These are phyloP conservation scores for Lactuca saligna DNA, from an alignment of 129 eudicot genomes.

Conservation along the genomic window DNA sequence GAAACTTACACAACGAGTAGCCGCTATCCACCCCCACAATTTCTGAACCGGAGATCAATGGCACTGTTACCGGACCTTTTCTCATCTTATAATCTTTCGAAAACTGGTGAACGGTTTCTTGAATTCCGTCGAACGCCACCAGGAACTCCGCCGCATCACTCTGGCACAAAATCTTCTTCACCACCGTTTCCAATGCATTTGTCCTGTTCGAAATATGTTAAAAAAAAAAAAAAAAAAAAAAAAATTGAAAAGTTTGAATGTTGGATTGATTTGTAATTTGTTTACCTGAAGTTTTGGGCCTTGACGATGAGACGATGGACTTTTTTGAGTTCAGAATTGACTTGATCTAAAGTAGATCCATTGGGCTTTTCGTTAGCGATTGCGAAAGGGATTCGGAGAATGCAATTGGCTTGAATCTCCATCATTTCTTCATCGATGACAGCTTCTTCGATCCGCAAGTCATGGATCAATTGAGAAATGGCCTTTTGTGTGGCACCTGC, in stretches of 20 bases:
- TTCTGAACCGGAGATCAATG: constrained; percentile 30
- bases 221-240: background rate
- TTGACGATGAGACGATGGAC: constrained; percentile 68
- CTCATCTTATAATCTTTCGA: constrained; percentile 44
- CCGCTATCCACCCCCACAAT: constrained; percentile 25
- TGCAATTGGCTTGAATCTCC: constrained; percentile 86
- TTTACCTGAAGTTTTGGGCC: constrained; percentile 94
- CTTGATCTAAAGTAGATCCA: constrained; percentile 37
- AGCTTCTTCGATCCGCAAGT: constrained; percentile 84
- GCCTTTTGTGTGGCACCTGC: constrained; percentile 47
- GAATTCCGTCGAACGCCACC: constrained; percentile 69
- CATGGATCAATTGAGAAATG: constrained; percentile 62
- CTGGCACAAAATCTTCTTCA: constrained; percentile 66
- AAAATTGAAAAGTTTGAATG: background rate
- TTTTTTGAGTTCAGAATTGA: constrained; percentile 73
- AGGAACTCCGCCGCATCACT: constrained; percentile 85
- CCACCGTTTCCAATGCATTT: constrained; percentile 74
- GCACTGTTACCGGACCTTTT: constrained; percentile 54
- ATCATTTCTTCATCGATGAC: constrained; percentile 88
- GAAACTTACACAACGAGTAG: constrained; percentile 24
- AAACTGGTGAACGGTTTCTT: constrained; percentile 70
- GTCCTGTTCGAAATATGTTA: constrained; percentile 43
- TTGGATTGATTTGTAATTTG: background rate
- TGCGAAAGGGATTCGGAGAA: constrained; percentile 70
- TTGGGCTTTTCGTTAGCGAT: constrained; percentile 12